Conservation (phyloP, 2,329 filamentous ascomycete species). For the Cladosporium sp. region DNA sequence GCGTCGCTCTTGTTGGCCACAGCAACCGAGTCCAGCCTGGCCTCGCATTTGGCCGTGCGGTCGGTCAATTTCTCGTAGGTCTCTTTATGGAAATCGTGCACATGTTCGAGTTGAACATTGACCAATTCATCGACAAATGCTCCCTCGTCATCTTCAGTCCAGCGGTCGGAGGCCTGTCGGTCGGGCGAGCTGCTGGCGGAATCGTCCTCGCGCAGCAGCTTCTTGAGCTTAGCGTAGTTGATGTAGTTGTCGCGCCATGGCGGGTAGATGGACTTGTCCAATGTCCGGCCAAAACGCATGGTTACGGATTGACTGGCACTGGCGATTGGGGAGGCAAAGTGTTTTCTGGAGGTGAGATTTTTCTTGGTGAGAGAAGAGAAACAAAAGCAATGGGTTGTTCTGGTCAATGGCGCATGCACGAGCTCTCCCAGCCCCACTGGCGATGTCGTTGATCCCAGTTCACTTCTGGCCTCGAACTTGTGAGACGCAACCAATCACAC, state of each 20-base stretch:
- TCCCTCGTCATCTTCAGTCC: slow-evolving; percentile 93
- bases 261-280: slow-evolving; percentile 71
- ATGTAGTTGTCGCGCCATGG: slow-evolving; percentile 95
- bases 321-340: neutral
- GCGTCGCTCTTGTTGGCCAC: slow-evolving; percentile 26
- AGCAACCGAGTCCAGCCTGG: slow-evolving; percentile 56
- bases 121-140: slow-evolving; percentile 92
- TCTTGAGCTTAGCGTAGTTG: slow-evolving; percentile 91
- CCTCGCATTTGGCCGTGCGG: slow-evolving; percentile 66
- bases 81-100: slow-evolving; percentile 79
- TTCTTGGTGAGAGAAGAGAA: slow-evolving; percentile 1
- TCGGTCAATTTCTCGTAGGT: slow-evolving; percentile 79
- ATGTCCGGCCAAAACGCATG: slow-evolving; percentile 92
- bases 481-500: no score
- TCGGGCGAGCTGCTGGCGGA: slow-evolving; percentile 39
- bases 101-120: slow-evolving; percentile 92
- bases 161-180: slow-evolving; percentile 53
- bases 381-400: slow-evolving; percentile 4
- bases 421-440: slow-evolving; percentile 3
- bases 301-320: neutral
- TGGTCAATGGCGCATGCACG: neutral
- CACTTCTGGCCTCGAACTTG: neutral
- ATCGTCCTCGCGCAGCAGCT: slow-evolving; percentile 73
- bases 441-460: no score
- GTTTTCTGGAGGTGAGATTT: neutral